Base-by-base conservation (phyloP, 257 asterid species). In the Solanum etuberosum region DNA sequence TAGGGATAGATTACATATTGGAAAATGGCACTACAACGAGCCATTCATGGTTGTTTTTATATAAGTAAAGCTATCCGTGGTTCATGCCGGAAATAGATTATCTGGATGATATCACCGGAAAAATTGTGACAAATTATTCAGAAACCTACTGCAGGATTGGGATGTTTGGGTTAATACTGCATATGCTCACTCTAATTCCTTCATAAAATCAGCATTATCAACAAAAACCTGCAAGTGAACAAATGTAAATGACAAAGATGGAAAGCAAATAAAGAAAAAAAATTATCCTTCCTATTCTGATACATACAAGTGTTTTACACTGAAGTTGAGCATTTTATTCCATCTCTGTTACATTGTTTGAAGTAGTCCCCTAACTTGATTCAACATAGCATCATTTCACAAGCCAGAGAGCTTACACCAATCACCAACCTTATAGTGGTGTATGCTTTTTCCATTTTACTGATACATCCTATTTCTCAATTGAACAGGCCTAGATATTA, bases 191-290 rank as follows among this genome's bases (percentile, higher is more conserved):
- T 83, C 86, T 35, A 90, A 89, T 90, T 92, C 95, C 91, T 91
- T 92, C 89, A 86, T 89, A 70, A 92, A 91, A 86, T 91, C 93
- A 81, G 83, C 70, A 88, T 90, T 91, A 87, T 92, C 94, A 83
- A 89, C 93, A 83, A 92, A 92, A 59, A 87, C 93, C 95, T 91
- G 93, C 90, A 87, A 88, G 68, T 23, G 29, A 31, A 89, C 77
- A 85, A 87, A 21, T 12, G 86, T 48, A 81, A 31, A 80, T 18
- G 43, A 38, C 37, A n/a, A 51, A 54, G 67, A 29, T 20, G 57
- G 31, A 77, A 37, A 84, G 61, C 38, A 63, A 25, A 61, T 35
- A 35, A 10, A 13, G 11, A 34, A 54, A 61, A 83, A 83, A 21
- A 11, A 5, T 9, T 31, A 48, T 81, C 68, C 21, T 81, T 81